Evolutionary conservation across 1,284 basidiomycete species (phyloP), one percentile per base, ranked within the genome.

Genomic region (Cutaneotrichosporon curvatum): DNA sequence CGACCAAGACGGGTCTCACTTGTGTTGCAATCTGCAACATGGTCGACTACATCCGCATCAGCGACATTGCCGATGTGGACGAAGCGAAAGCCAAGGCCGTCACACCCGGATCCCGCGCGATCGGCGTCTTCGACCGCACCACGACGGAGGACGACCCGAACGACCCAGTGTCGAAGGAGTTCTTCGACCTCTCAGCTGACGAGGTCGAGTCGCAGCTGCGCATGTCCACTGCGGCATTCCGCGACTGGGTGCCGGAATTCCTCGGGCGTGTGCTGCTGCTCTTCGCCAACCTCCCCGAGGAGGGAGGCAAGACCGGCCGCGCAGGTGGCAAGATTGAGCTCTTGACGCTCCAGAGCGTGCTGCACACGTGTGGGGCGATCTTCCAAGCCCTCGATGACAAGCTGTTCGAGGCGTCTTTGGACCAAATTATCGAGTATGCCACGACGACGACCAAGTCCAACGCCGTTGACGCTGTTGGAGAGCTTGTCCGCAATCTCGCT

Each of bases 281-380:
- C 4, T 94, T 87, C 61, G 87, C 92, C 71, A 89, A 94, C 61
- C 76, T 98, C 6, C 94, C 95, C 0, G 92, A 98, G 63, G 91
- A 80, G 46, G 71, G 73, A 9, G 72, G 63, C 30, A 62, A 67
- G 54, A 51, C 59, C 16, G 63, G 70, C 11, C 52, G 71, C 57
- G 64, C 70, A 2, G 70, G 72, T 28, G 69, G 73, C n/a, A 72
- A 73, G 58, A 67, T 62, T 0, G 72, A 74, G 57, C 56, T 60
- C 34, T 35, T 71, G 43, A 65, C 60, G 3, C 34, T 67, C 2
- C 52, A 55, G 34, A 63, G 60, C 50, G 62, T 68, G 4, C 40
- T 63, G 55, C 63, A 67, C 50, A 66, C 67, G 8, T 68, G 63
- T 35, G 68, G 65, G 22, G 80, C 85, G 30, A 81, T 96, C 56